Conservation (phyloP, 2,329 filamentous ascomycete genomes). For the Aspergillus terreus region DNA sequence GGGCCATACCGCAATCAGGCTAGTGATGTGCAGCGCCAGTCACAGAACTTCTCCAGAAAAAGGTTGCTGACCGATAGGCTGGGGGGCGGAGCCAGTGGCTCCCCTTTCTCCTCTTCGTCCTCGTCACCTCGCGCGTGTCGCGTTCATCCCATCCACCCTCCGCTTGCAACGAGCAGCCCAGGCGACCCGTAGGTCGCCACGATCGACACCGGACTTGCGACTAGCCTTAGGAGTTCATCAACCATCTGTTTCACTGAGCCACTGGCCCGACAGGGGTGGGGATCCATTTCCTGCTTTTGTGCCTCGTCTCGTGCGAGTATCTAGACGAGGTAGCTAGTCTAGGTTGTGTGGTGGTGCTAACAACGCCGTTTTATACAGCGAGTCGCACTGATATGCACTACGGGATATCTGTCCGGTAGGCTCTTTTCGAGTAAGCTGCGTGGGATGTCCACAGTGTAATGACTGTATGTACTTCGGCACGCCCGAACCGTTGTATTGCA, state of each 20-base stretch:
- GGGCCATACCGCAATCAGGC: slow-evolving; percentile 7
- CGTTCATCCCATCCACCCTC: neutral
- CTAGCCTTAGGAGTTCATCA: slow-evolving; percentile 10
- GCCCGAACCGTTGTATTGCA: no score
- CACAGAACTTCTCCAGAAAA: slow-evolving; percentile 12
- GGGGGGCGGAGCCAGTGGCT: neutral
- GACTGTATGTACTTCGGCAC: no score
- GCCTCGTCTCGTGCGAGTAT: no score
- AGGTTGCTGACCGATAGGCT: slow-evolving; percentile 10
- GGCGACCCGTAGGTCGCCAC: slow-evolving; percentile 8
- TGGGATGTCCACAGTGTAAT: no score
- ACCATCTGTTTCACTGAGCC: neutral
- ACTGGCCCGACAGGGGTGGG: neutral
- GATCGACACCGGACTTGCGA: slow-evolving; percentile 19
- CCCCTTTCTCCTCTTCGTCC: neutral
- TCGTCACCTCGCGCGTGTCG: neutral
- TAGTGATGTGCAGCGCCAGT: slow-evolving; percentile 10
- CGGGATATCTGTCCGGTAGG: no score
- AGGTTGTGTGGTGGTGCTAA: no score
- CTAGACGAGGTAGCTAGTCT: no score
- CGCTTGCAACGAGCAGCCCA: slow-evolving; percentile 11
- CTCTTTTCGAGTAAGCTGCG: no score
- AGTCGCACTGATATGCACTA: no score
- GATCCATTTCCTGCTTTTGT: no score
- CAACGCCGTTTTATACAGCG: no score